Evolutionary conservation across 805 yeast genomes (phyloP).

Genomic region (Lipomyces mesembrius): DNA sequence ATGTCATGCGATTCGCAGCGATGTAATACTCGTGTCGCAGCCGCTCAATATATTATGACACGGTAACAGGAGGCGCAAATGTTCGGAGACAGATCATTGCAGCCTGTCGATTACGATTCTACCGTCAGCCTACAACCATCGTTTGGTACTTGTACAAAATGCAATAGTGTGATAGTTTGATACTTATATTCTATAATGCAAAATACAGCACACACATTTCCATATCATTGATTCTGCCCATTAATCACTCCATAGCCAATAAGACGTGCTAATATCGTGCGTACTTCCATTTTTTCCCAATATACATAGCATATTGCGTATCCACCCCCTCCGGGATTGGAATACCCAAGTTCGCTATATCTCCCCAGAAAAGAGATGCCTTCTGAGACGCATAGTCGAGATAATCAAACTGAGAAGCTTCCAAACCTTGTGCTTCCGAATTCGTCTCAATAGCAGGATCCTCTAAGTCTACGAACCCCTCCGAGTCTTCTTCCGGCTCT

Average conservation of each 20-base stretch:
- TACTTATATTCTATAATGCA: too few species aligned
- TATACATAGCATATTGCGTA: constrained; percentile 8
- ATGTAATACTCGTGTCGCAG: too few species aligned
- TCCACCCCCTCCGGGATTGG: constrained; percentile 26
- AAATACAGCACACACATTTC: not conserved
- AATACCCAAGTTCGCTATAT: constrained; percentile 65
- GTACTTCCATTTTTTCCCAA: constrained; percentile 12
- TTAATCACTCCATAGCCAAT: not conserved
- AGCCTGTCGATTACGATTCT: not conserved
- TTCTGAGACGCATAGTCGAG: constrained; percentile 76
- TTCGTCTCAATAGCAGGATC: constrained; percentile 42
- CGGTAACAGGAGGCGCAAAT: too few species aligned
- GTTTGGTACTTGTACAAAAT: too few species aligned
- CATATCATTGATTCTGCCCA: not conserved
- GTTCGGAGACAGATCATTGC: too few species aligned
- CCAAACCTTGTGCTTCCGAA: constrained; percentile 45
- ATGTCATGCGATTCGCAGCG: too few species aligned
- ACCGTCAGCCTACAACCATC: too few species aligned
- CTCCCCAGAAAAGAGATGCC: constrained; percentile 73
- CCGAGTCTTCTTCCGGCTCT: constrained; percentile 39
- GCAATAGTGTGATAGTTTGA: not conserved
- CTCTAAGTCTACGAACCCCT: constrained; percentile 35
- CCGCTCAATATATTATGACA: not conserved
- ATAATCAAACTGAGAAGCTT: constrained; percentile 76
- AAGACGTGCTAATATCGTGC: not conserved